Evolutionary conservation across 2,329 filamentous ascomycete species (phyloP).

Genomic region (Nigrospora osmanthi): DNA sequence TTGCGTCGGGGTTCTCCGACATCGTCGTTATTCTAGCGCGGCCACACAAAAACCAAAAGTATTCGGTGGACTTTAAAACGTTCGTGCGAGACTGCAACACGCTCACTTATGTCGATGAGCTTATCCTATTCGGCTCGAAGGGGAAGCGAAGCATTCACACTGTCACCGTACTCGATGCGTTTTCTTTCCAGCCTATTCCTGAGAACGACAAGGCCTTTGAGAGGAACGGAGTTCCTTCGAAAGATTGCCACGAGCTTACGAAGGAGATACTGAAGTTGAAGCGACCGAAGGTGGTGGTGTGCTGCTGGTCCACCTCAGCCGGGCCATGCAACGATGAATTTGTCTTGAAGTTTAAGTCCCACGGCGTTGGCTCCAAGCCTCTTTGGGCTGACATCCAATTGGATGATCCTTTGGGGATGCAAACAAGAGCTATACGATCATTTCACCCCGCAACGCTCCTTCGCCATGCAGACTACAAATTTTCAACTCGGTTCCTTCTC

Average conservation of each 20-base stretch:
- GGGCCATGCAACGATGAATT: not conserved
- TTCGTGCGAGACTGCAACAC: not conserved
- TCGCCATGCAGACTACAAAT: no score
- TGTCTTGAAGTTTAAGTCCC: not conserved
- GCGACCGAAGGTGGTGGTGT: not conserved
- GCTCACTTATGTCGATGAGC: not conserved
- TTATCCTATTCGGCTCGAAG: not conserved
- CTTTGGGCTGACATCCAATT: no score
- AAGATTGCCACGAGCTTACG: not conserved
- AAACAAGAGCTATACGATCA: no score
- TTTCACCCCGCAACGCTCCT: no score
- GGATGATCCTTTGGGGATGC: no score
- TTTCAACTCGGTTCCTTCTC: no score
- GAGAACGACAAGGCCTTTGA: no score
- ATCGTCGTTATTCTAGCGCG: not conserved
- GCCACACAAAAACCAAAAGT: not conserved
- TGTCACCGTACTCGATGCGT: not conserved
- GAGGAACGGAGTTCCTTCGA: not conserved
- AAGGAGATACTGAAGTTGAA: not conserved
- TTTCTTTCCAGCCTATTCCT: not conserved
- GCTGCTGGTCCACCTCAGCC: not conserved
- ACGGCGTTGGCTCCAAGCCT: not conserved
- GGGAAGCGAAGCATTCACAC: not conserved
- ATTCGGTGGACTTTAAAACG: not conserved
- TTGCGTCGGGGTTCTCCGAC: not conserved